These are phyloP conservation scores for Globisporangium paddicum DNA, from an alignment of 352 stramenopile species.

Conservation along the genomic window DNA sequence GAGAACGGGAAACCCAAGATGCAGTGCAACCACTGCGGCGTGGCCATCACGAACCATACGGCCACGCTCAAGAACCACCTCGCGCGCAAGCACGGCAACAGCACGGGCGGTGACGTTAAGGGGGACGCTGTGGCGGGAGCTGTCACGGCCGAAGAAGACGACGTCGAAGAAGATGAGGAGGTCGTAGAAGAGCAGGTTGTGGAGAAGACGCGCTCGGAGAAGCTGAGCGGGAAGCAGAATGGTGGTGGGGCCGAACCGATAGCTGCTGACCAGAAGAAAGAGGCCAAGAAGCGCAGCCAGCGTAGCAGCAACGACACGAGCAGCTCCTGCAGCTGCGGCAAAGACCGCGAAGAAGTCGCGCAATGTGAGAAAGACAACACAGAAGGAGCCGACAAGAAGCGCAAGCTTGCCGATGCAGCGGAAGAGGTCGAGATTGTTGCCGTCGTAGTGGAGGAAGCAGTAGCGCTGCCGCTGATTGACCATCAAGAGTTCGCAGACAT, in stretches of 20 bases:
- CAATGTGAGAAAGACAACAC: neutral
- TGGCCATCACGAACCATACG: constrained; percentile 15
- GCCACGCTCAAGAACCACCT: constrained; percentile 19
- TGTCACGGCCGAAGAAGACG: neutral
- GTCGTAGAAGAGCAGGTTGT: neutral
- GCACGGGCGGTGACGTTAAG: neutral
- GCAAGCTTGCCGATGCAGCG: neutral
- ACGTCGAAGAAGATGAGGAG: neutral
- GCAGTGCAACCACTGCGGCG: constrained; percentile 17
- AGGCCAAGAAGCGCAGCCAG: constrained; percentile 2
- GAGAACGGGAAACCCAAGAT: constrained; percentile 15
- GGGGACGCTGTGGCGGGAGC: neutral
- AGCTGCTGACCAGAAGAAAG: neutral
- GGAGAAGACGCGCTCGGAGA: neutral
- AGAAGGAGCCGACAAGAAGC: constrained; percentile 6
- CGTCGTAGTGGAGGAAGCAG: neutral
- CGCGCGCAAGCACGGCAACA: constrained; percentile 11
- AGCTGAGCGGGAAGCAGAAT: neutral
- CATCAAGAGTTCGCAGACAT: constrained; percentile 50
- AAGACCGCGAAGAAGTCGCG: neutral
- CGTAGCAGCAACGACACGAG: neutral
- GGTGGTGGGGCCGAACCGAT: neutral
- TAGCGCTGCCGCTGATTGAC: constrained; percentile 20
- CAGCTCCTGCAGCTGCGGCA: neutral
- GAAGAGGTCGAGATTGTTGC: neutral